Evolutionary conservation across 371 early-diverging fungal genomes (phyloP).

Genomic region (Rhizopus stolonifer): DNA sequence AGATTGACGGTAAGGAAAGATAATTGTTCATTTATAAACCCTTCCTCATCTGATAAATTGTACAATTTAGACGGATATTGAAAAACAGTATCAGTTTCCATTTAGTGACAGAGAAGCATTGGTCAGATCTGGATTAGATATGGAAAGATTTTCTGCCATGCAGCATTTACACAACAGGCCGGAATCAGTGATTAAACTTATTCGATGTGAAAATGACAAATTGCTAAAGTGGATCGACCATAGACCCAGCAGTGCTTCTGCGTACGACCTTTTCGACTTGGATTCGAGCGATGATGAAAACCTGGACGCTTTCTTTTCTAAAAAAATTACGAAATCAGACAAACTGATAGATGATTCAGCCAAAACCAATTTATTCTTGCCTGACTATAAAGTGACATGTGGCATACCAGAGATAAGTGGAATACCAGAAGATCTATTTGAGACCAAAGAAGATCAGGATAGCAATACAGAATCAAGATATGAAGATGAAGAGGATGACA

Average conservation of each 20-base stretch:
- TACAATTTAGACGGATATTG: conserved; percentile 34
- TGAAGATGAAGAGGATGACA: neutral
- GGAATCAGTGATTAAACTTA: conserved; percentile 28
- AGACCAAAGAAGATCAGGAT: conserved; percentile 11
- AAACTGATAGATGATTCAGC: conserved; percentile 38
- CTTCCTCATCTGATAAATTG: neutral
- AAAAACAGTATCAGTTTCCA: conserved; percentile 52
- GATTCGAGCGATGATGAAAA: conserved; percentile 54
- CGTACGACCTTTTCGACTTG: conserved; percentile 48
- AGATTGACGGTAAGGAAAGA: conserved; percentile 35
- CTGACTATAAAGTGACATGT: conserved; percentile 51
- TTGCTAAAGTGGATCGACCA: conserved; percentile 40
- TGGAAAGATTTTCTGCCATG: conserved; percentile 55
- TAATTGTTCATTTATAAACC: neutral
- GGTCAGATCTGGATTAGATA: conserved; percentile 49
- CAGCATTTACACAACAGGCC: conserved; percentile 50
- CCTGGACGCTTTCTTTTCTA: conserved; percentile 55
- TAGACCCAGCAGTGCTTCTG: conserved; percentile 21
- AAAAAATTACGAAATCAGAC: conserved; percentile 51
- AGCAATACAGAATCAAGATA: neutral
- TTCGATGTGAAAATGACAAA: conserved; percentile 32
- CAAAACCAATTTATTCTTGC: conserved; percentile 49
- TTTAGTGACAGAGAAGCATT: conserved; percentile 58
- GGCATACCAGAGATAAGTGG: conserved; percentile 52
- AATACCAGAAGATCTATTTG: conserved; percentile 17